Conservation (phyloP, 352 stramenopile genomes). For the Phytophthora idaei region DNA sequence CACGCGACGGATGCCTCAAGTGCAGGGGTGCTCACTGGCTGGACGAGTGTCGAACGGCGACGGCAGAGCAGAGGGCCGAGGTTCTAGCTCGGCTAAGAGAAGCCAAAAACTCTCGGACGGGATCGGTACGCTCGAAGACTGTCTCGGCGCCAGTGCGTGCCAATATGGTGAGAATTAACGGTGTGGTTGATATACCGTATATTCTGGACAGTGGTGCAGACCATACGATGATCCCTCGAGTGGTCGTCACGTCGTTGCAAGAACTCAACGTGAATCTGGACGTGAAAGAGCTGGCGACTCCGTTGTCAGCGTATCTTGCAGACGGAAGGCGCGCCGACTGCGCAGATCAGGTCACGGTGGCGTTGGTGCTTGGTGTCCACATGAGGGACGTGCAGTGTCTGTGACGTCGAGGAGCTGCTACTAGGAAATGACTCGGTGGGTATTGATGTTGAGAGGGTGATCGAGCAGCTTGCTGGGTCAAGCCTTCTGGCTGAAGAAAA, state of each 20-base stretch:
- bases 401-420: conserved; percentile 8
- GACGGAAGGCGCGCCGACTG: background rate
- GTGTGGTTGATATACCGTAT: background rate
- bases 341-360: background rate
- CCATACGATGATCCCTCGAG: background rate
- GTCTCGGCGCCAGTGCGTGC: background rate
- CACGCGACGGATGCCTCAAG: conserved; percentile 1
- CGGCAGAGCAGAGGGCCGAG: background rate
- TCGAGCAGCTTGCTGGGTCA: conserved; percentile 11
- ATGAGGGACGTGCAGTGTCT: background rate
- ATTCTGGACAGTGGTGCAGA: background rate
- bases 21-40: conserved; percentile 9
- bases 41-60: conserved; percentile 7
- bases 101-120: background rate
- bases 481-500: background rate
- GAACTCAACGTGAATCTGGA: no score
- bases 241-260: background rate
- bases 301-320: background rate
- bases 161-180: background rate
- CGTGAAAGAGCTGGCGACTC: background rate
- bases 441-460: conserved; percentile 11
- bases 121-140: background rate
- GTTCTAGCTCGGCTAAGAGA: background rate
- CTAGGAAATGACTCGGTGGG: conserved; percentile 4
- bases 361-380: background rate